phyloP scores from a whole-genome alignment of 139 green algal genomes.

The Parachlorella kessleri region DNA sequence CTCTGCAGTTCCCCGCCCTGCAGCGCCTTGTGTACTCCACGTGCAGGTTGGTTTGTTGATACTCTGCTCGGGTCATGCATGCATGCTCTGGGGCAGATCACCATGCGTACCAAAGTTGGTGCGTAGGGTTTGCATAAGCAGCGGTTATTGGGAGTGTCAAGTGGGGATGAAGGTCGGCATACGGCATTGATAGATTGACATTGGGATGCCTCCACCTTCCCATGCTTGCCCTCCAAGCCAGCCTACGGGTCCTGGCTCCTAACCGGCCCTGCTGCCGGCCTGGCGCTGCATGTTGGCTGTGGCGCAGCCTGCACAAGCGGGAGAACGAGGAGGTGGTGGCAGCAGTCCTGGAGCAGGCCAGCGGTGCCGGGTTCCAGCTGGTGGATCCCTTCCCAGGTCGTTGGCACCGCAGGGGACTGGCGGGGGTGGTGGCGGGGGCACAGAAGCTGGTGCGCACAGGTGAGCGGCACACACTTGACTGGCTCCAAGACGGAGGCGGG shows the following conservation, averaged over 20 bases:
- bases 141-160: too few relatives aligned
- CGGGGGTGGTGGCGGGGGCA: slow-evolving; percentile 30
- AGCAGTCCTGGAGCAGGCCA: slow-evolving; percentile 63
- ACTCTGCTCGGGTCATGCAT: too few relatives aligned
- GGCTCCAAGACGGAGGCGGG: too few relatives aligned
- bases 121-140: too few relatives aligned
- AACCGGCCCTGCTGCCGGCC: neutral
- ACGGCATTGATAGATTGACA: too few relatives aligned
- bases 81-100: too few relatives aligned
- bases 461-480: too few relatives aligned
- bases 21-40: slow-evolving; percentile 93
- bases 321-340: slow-evolving; percentile 96
- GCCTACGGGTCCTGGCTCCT: too few relatives aligned
- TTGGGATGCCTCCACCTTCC: too few relatives aligned
- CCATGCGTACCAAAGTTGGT: too few relatives aligned
- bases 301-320: slow-evolving; percentile 76
- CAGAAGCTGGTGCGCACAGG: slow-evolving; percentile 67
- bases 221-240: too few relatives aligned
- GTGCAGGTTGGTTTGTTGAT: slow-evolving; percentile 24
- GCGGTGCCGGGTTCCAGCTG: slow-evolving; percentile 69
- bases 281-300: neutral
- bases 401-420: slow-evolving; percentile 78
- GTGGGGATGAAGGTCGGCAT: too few relatives aligned
- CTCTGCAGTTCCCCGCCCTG: slow-evolving; percentile 79
- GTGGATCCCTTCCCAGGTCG: slow-evolving; percentile 53